Conservation (phyloP, 1,284 basidiomycete genomes). For the Apiotrichum porosum region DNA sequence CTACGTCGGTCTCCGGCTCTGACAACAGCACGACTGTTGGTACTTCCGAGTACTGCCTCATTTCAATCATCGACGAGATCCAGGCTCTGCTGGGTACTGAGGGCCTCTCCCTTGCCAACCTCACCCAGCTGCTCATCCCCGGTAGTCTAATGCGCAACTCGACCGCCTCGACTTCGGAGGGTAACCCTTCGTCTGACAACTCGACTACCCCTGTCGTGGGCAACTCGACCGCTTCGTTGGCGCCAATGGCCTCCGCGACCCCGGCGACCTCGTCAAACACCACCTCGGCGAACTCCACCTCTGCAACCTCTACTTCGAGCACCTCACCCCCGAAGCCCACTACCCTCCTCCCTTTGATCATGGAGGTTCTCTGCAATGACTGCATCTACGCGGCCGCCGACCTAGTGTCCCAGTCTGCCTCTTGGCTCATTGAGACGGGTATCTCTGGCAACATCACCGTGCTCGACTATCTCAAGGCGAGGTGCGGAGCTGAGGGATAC, state of each 20-base stretch:
- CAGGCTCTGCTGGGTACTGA: constrained; percentile 29
- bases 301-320: no score
- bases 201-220: no score
- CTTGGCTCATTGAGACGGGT: constrained; percentile 15
- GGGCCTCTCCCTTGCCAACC: constrained; percentile 12
- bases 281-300: no score
- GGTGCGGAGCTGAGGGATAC: constrained; percentile 14
- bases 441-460: constrained; percentile 25
- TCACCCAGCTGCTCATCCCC: constrained; percentile 21
- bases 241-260: no score
- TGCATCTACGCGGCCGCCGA: constrained; percentile 42
- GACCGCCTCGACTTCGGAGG: neutral
- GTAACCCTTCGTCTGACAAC: no score
- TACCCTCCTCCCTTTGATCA: neutral
- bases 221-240: no score
- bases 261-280: no score
- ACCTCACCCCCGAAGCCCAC: constrained; percentile 5
- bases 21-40: constrained; percentile 1
- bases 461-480: constrained; percentile 21
- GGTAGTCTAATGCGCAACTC: constrained; percentile 17
- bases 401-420: constrained; percentile 35
- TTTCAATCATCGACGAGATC: constrained; percentile 33
- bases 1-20: neutral
- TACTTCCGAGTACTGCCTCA: constrained; percentile 36
- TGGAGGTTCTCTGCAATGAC: constrained; percentile 37